A percentile compares a stretch with the other conserved stretches of the same genome.
Evolutionary conservation across 176 grass and related monocot genomes (phyloP).

Genomic region (Musa troglodytarum): DNA sequence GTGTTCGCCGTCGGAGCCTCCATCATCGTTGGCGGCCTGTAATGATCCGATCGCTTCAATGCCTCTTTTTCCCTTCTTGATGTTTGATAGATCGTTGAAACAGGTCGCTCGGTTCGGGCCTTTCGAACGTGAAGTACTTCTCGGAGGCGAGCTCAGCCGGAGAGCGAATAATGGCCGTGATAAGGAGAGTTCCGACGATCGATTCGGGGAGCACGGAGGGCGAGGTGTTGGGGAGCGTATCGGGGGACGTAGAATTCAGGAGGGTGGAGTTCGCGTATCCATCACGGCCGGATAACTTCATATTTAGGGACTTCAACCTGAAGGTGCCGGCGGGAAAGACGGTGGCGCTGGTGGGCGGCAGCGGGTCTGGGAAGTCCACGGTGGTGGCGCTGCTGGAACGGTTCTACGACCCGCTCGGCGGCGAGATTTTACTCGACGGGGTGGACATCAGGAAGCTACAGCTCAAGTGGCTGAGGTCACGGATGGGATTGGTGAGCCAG

Average conservation of each 20-base stretch:
- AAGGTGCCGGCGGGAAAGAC: slow-evolving; percentile 69
- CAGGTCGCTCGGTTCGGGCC: slow-evolving; percentile 73
- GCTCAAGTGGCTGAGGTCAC: slow-evolving; percentile 83
- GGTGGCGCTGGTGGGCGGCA: slow-evolving; percentile 68
- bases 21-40: slow-evolving; percentile 74
- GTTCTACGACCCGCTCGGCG: slow-evolving; percentile 73
- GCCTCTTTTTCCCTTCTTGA: too few relatives aligned
- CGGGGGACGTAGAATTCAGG: slow-evolving; percentile 76
- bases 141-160: slow-evolving; percentile 75
- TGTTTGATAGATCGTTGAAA: background rate
- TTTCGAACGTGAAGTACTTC: slow-evolving; percentile 89
- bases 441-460: slow-evolving; percentile 60
- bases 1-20: slow-evolving; percentile 67
- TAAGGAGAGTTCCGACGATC: slow-evolving; percentile 69
- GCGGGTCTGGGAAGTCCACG: slow-evolving; percentile 85
- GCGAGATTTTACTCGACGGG: slow-evolving; percentile 64
- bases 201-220: slow-evolving; percentile 67
- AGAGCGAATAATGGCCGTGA: slow-evolving; percentile 58
- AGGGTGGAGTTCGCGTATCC: slow-evolving; percentile 78
- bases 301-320: slow-evolving; percentile 75
- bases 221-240: slow-evolving; percentile 48
- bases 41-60: background rate
- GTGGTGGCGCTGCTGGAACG: slow-evolving; percentile 86
- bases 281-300: slow-evolving; percentile 61
- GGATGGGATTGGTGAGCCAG: slow-evolving; percentile 94